A percentile compares a stretch with the other conserved stretches of the same genome.
Conservation (phyloP, 805 yeast genomes). For the Scheffersomyces coipomensis region DNA sequence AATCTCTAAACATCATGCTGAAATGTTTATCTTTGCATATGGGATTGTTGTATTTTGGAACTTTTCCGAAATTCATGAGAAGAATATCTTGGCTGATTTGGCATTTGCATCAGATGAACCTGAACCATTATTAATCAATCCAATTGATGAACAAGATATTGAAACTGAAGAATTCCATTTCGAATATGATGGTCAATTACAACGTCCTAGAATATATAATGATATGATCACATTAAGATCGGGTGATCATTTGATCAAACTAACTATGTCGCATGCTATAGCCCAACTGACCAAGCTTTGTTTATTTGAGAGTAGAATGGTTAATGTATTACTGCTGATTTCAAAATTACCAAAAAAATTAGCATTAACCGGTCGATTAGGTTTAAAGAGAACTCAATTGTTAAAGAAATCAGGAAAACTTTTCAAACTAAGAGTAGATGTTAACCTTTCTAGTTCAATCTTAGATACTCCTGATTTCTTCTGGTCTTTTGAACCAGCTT, state of each 20-base stretch:
- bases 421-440: conserved; percentile 89
- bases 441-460: conserved; percentile 84
- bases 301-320: conserved; percentile 88
- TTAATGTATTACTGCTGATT: conserved; percentile 76
- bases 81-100: conserved; percentile 88
- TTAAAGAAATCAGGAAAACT: conserved; percentile 86
- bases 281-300: conserved; percentile 94
- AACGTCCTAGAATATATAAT: conserved; percentile 77
- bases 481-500: conserved; percentile 93
- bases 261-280: conserved; percentile 93
- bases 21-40: conserved; percentile 83
- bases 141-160: conserved; percentile 82
- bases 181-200: conserved; percentile 62
- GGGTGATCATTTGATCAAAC: conserved; percentile 88
- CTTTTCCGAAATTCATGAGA: conserved; percentile 87
- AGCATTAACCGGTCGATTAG: conserved; percentile 86
- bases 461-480: conserved; percentile 95
- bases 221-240: conserved; percentile 90
- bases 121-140: conserved; percentile 58
- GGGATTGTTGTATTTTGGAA: conserved; percentile 99
- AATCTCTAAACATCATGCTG: conserved; percentile 66
- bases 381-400: conserved; percentile 79
- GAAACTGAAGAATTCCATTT: conserved; percentile 88
- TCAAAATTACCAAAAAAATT: conserved; percentile 86
- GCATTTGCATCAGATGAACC: conserved; percentile 58